phyloP scores from a whole-genome alignment of 768 basidiomycete species.

The Leccinum variicolor region DNA sequence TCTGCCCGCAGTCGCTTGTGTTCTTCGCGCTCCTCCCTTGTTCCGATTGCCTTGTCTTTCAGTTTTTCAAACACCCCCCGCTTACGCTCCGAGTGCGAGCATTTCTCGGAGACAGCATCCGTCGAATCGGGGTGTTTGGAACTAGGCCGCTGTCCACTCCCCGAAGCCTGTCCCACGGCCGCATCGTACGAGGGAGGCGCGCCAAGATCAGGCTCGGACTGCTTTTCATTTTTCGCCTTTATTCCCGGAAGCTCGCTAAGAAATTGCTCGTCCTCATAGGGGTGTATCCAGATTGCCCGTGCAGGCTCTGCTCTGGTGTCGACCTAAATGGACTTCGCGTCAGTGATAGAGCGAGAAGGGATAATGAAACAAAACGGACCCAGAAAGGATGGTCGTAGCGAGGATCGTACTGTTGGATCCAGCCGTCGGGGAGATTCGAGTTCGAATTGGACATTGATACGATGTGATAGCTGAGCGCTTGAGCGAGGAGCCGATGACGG shows the following conservation, averaged over 20 bases:
- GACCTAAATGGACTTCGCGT: slow-evolving; percentile 40
- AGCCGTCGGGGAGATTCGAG: slow-evolving; percentile 51
- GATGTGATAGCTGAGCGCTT: not conserved
- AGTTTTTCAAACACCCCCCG: slow-evolving; percentile 57
- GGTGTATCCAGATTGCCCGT: slow-evolving; percentile 70
- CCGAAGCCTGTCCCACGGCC: slow-evolving; percentile 29
- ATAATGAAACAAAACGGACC: slow-evolving; percentile 30
- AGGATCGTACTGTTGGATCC: slow-evolving; percentile 49
- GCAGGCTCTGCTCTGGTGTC: slow-evolving; percentile 62
- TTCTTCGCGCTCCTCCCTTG: slow-evolving; percentile 60
- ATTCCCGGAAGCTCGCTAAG: slow-evolving; percentile 52
- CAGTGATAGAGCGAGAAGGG: not conserved
- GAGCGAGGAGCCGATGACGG: not conserved
- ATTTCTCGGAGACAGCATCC: not conserved
- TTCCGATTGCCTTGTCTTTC: slow-evolving; percentile 62
- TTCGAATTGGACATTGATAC: slow-evolving; percentile 25
- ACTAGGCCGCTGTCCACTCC: slow-evolving; percentile 5
- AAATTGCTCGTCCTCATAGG: slow-evolving; percentile 65
- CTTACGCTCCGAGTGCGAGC: slow-evolving; percentile 30
- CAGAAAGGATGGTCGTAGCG: slow-evolving; percentile 46
- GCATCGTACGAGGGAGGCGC: slow-evolving; percentile 29
- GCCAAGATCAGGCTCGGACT: not conserved
- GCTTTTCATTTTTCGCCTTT: slow-evolving; percentile 33
- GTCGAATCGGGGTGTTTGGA: not conserved
- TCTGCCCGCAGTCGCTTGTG: slow-evolving; percentile 32